Evolutionary conservation across 2,329 filamentous ascomycete genomes (phyloP).

Genomic region (Verruconis gallopava): DNA sequence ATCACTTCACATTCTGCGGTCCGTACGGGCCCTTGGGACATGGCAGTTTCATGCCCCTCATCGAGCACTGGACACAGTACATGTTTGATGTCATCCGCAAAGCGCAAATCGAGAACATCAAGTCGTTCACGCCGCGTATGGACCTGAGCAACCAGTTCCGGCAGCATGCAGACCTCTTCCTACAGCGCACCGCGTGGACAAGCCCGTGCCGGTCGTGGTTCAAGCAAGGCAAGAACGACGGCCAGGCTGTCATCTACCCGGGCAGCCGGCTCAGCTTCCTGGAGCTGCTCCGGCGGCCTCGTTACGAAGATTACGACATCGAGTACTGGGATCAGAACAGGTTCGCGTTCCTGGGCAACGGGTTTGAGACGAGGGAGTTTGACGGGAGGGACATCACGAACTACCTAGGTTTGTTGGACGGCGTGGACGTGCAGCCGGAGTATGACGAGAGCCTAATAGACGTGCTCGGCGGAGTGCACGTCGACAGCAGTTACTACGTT

Average conservation of each 20-base stretch:
- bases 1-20: conserved; percentile 31
- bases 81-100: conserved; percentile 28
- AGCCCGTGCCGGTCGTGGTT: conserved; percentile 23
- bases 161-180: conserved; percentile 29
- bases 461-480: conserved; percentile 21
- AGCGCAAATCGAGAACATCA: conserved; percentile 30
- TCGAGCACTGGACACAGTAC: conserved; percentile 28
- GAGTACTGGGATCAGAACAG: conserved; percentile 26
- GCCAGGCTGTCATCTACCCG: conserved; percentile 27
- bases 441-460: conserved; percentile 28
- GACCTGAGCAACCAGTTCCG: conserved; percentile 21
- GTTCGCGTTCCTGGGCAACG: conserved; percentile 31
- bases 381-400: conserved; percentile 35
- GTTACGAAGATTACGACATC: conserved; percentile 32
- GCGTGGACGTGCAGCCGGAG: conserved; percentile 27
- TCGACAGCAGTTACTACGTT: conserved; percentile 15
- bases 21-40: conserved; percentile 29
- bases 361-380: conserved; percentile 32
- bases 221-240: conserved; percentile 24
- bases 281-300: conserved; percentile 22
- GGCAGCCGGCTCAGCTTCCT: conserved; percentile 27
- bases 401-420: conserved; percentile 30
- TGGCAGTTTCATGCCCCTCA: conserved; percentile 28
- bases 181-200: conserved; percentile 26
- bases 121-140: conserved; percentile 24